Base-by-base conservation (phyloP, 2,329 filamentous ascomycete species). In the Myriosclerotinia duriaeana region DNA sequence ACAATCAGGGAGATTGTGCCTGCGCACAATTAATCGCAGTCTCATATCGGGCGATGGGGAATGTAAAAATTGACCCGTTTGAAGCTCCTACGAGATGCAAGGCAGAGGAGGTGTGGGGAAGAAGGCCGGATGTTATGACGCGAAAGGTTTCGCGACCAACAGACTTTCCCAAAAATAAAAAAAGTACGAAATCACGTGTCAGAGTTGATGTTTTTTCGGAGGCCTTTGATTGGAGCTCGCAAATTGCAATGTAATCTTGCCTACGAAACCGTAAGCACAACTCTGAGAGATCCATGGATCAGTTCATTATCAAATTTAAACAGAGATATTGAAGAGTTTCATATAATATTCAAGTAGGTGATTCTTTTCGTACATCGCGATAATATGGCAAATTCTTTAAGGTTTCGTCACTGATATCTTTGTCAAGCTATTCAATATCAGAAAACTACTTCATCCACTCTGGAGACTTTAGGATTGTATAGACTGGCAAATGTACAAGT, bases 1-100 rank as follows among this genome's bases (percentile, higher is more conserved):
- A 65, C 87, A 85, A 52, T 90, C 84, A 9, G 92, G 92, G 34
- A 95, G 82, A 53, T 84, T 85, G 78, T 94, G 86, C 66, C 92
- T 89, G 70, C 87, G 86, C 64, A 96, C 85, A 46, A 86, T 82
- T 58, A 96, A 80, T 71, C 89, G 89, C 68, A 96, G 84, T 74
- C 92, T 90, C 83, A 95, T 87, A 17, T 12, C 69, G 58, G 58
- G 22, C 30, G 42, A n/a, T 34, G 64, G 61, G 65, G 48, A 63
- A 70, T 62, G 68, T 64, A 26, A 55, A 55, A 44, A 58, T 34
- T 46, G 30, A 26, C 38, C 30, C 44, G 42, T 60, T 60, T 60
- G 44, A 52, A 30, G 36, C 46, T 34, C 22, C 20, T 30, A 46
- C 17, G 20, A 65, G 36, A 40, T 58, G 42, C 20, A 20, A 60